Percentiles rank a stretch among this genome's conserved stretches.
These are phyloP conservation scores for Solanum hybrid DNA, from an alignment of 305 asterid species.

Conservation along the genomic window DNA sequence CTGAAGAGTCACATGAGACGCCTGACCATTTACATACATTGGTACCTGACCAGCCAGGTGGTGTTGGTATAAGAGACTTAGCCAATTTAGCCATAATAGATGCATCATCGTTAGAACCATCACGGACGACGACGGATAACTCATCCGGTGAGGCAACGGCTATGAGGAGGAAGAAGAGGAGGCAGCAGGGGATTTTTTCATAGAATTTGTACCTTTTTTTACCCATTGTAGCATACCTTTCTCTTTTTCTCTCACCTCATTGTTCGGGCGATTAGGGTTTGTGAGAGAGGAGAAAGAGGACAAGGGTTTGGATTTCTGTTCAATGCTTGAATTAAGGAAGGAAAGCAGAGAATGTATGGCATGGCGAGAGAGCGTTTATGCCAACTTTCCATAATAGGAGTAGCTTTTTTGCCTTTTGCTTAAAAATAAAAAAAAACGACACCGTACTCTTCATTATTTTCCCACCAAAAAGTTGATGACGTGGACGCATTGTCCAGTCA, in stretches of 20 bases:
- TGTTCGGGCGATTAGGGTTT: conserved; percentile 7
- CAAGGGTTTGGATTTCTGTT: neutral
- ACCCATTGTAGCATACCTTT: conserved; percentile 26
- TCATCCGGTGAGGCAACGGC: neutral
- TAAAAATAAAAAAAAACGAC: neutral
- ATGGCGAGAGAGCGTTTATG: conserved; percentile 1
- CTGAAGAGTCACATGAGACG: conserved; percentile 36
- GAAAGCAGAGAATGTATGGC: conserved; percentile 18
- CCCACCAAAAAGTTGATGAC: neutral
- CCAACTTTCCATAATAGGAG: neutral
- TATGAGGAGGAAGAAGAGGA: neutral
- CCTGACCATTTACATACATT: conserved; percentile 64
- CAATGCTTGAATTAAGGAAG: conserved; percentile 22
- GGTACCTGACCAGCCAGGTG: conserved; percentile 44
- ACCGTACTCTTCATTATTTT: neutral
- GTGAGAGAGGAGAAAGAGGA: conserved; percentile 15
- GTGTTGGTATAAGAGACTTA: conserved; percentile 39
- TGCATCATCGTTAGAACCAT: conserved; percentile 34
- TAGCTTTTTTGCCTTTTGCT: neutral
- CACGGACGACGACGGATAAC: conserved; percentile 13
- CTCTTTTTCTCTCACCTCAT: conserved; percentile 22
- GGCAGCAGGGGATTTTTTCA: neutral
- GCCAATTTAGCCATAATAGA: conserved; percentile 47
- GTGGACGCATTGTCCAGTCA: neutral
- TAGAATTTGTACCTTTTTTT: conserved; percentile 15